Evolutionary conservation across 108 stramenopile genomes (phyloP).

Genomic region (Nitzschia inconspicua): DNA sequence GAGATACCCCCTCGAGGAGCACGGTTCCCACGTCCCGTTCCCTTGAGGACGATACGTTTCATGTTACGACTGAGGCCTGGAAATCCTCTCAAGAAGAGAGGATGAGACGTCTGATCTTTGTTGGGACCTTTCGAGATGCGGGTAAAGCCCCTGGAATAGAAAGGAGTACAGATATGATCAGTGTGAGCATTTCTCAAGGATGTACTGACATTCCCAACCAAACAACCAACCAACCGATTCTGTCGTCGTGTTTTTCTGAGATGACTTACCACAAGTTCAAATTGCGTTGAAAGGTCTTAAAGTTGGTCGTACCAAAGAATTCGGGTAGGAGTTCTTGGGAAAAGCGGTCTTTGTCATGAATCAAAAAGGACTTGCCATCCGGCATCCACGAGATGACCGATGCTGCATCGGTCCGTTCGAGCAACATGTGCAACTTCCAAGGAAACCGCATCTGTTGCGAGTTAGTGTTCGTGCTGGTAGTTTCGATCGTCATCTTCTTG

Average conservation of each 20-base stretch:
- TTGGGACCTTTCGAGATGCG: conserved; percentile 45
- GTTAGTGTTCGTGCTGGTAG: too few species aligned
- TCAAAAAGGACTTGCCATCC: conserved; percentile 52
- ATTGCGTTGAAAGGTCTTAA: conserved; percentile 57
- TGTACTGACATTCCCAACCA: too few species aligned
- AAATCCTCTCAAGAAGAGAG: conserved; percentile 13
- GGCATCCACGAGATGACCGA: conserved; percentile 46
- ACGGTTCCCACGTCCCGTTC: conserved; percentile 8
- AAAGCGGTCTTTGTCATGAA: conserved; percentile 60
- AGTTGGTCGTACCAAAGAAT: conserved; percentile 48
- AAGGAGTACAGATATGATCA: not conserved
- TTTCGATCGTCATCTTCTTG: too few species aligned
- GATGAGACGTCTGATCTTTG: conserved; percentile 41
- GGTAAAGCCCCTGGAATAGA: conserved; percentile 24
- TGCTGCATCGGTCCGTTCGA: conserved; percentile 9
- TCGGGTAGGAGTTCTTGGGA: conserved; percentile 42
- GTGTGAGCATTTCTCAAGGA: too few species aligned
- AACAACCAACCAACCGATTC: too few species aligned
- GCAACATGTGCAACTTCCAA: conserved; percentile 10
- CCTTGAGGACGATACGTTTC: conserved; percentile 15
- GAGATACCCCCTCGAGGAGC: conserved; percentile 1
- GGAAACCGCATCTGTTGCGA: conserved; percentile 12
- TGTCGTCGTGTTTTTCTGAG: too few species aligned
- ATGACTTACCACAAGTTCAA: conserved; percentile 47
- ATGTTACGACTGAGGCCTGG: conserved; percentile 14